A percentile compares a stretch with the other conserved stretches of the same genome.
Evolutionary conservation across 345 rosid genomes (phyloP).

Genomic region (Firmiana major): DNA sequence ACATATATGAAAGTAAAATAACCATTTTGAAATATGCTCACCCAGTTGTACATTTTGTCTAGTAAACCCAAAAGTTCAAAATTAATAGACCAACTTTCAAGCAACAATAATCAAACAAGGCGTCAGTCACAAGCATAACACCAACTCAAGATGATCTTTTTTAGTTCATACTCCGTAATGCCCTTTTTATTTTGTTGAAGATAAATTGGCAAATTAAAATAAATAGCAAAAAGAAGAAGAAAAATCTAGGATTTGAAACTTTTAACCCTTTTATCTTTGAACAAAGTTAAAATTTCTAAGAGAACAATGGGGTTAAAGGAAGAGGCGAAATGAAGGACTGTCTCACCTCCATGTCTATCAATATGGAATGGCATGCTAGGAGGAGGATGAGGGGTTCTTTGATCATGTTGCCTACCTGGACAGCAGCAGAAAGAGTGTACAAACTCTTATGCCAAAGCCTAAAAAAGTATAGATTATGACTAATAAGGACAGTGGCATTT

Average conservation of each 20-base stretch:
- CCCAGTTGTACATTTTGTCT: neutral
- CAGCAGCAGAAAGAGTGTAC: neutral
- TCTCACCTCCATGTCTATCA: neutral
- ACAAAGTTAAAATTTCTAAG: neutral
- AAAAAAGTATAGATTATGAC: too few species aligned
- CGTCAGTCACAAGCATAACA: neutral
- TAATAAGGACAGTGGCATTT: too few species aligned
- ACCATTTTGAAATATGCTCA: neutral
- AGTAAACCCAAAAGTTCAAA: neutral
- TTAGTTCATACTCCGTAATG: neutral
- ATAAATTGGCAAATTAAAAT: neutral
- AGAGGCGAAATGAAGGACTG: neutral
- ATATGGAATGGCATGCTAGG: neutral
- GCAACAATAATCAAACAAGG: neutral
- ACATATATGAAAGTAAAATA: too few species aligned
- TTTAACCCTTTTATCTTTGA: neutral
- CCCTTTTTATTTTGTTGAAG: neutral
- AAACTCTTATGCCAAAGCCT: neutral
- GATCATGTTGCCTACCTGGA: neutral
- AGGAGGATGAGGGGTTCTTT: neutral
- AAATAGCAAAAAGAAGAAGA: neutral
- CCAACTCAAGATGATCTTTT: neutral
- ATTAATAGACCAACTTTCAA: neutral
- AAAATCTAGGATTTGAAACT: neutral
- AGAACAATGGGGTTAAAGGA: neutral